Percentiles rank a stretch among this genome's conserved stretches.
phyloP scores from a whole-genome alignment of 768 basidiomycete species.

The Pleurotus giganteus region DNA sequence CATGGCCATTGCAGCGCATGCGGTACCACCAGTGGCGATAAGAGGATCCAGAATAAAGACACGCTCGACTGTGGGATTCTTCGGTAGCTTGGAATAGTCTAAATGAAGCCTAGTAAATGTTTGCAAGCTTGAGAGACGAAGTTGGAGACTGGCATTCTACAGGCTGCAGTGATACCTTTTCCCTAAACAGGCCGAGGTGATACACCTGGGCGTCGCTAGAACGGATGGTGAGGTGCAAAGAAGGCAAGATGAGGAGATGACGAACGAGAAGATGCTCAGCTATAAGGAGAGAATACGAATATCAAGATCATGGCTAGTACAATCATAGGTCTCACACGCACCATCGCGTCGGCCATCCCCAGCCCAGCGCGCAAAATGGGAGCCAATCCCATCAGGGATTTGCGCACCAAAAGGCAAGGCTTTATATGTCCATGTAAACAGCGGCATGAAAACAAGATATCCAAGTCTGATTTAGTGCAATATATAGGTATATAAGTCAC shows the following conservation, averaged over 20 bases:
- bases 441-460: too few species aligned
- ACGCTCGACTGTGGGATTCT: constrained; percentile 69
- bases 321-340: constrained; percentile 21
- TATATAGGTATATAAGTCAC: too few species aligned
- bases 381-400: constrained; percentile 81
- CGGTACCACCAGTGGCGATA: constrained; percentile 93
- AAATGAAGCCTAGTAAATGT: not conserved
- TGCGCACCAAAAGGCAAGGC: too few species aligned
- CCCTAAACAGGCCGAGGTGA: constrained; percentile 87
- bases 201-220: constrained; percentile 78
- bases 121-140: not conserved
- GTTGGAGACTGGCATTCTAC: constrained; percentile 75
- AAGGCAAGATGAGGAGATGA: constrained; percentile 11
- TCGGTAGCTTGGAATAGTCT: constrained; percentile 92
- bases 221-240: not conserved
- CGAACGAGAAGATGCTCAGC: constrained; percentile 82
- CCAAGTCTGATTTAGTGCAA: too few species aligned
- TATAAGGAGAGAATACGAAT: constrained; percentile 18
- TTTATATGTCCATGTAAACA: too few species aligned
- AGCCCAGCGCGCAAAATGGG: constrained; percentile 93
- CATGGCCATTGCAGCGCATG: constrained; percentile 84
- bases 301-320: not conserved
- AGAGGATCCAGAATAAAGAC: constrained; percentile 91
- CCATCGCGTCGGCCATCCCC: constrained; percentile 88
- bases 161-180: constrained; percentile 84